Evolutionary conservation across 805 yeast species (phyloP).

Genomic region (Wickerhamiella kazuoi): DNA sequence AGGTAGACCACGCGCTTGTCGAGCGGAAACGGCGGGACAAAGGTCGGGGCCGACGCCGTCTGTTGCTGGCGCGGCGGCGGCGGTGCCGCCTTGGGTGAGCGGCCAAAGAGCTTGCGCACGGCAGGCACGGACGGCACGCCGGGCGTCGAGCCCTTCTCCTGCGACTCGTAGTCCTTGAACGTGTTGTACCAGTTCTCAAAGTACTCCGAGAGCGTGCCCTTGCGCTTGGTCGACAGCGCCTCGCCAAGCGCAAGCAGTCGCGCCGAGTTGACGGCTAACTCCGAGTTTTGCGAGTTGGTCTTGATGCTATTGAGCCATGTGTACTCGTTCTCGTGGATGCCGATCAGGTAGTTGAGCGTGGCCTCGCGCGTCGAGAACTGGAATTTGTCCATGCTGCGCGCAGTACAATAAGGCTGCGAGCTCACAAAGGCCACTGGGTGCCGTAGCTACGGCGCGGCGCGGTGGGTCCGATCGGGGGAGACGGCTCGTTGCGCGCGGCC

Average conservation of each 20-base stretch:
- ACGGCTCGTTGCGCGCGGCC: too few relatives aligned
- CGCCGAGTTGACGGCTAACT: conserved; percentile 3
- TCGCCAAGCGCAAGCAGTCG: conserved; percentile 8
- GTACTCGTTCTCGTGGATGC: conserved; percentile 4
- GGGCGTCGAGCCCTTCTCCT: background rate
- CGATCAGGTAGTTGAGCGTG: conserved; percentile 6
- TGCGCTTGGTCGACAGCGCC: conserved; percentile 6
- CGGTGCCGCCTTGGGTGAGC: background rate
- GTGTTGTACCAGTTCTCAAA: conserved; percentile 6
- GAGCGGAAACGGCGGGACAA: conserved; percentile 5
- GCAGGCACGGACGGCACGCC: background rate
- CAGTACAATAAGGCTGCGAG: background rate
- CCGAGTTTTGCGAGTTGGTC: conserved; percentile 1
- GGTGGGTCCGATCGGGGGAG: too few relatives aligned
- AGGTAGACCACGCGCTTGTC: conserved; percentile 7
- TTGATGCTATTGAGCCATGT: conserved; percentile 6
- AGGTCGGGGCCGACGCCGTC: conserved; percentile 1
- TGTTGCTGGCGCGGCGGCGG: background rate
- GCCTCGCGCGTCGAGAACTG: conserved; percentile 5
- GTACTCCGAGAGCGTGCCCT: conserved; percentile 5
- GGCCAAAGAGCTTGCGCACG: conserved; percentile 3
- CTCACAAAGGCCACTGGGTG: background rate
- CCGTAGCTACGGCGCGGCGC: too few relatives aligned
- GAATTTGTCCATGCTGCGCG: conserved; percentile 3
- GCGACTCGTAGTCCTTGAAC: conserved; percentile 4